Evolutionary conservation across 2,329 filamentous ascomycete species (phyloP).

Genomic region (Gyromitra esculenta): DNA sequence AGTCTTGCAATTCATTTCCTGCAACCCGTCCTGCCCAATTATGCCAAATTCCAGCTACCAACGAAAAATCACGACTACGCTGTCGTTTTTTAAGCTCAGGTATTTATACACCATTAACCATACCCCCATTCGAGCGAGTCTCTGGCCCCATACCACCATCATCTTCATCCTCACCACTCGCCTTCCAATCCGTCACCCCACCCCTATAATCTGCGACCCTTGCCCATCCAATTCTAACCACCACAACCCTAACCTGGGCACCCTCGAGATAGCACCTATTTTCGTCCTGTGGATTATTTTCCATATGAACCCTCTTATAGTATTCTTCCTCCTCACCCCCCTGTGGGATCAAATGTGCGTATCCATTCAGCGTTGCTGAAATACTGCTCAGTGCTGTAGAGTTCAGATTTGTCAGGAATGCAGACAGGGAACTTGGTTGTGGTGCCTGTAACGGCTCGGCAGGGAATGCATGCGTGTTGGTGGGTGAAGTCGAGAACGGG

Average conservation of each 20-base stretch:
- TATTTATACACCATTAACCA: slow-evolving; percentile 42
- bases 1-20: background rate
- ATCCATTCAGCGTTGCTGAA: slow-evolving; percentile 92
- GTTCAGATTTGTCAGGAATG: slow-evolving; percentile 88
- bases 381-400: slow-evolving; percentile 87
- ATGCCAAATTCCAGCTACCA: background rate
- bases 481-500: slow-evolving; percentile 45
- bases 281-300: slow-evolving; percentile 86
- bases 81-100: background rate
- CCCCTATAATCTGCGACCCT: slow-evolving; percentile 92
- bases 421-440: slow-evolving; percentile 78
- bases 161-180: slow-evolving; percentile 41
- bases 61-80: background rate
- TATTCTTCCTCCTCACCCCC: slow-evolving; percentile 85
- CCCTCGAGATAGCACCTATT: slow-evolving; percentile 78
- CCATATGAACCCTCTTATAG: slow-evolving; percentile 83
- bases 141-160: slow-evolving; percentile 48
- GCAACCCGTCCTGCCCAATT: background rate
- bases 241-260: slow-evolving; percentile 85
- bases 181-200: slow-evolving; percentile 80
- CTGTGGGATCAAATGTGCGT: slow-evolving; percentile 75
- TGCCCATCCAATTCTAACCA: slow-evolving; percentile 85
- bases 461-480: slow-evolving; percentile 68
- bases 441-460: slow-evolving; percentile 64
- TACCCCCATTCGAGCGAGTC: slow-evolving; percentile 5